Evolutionary conservation across 2,329 filamentous ascomycete genomes (phyloP), one percentile per base, ranked within the genome.

Genomic region (Exophiala calicioides): DNA sequence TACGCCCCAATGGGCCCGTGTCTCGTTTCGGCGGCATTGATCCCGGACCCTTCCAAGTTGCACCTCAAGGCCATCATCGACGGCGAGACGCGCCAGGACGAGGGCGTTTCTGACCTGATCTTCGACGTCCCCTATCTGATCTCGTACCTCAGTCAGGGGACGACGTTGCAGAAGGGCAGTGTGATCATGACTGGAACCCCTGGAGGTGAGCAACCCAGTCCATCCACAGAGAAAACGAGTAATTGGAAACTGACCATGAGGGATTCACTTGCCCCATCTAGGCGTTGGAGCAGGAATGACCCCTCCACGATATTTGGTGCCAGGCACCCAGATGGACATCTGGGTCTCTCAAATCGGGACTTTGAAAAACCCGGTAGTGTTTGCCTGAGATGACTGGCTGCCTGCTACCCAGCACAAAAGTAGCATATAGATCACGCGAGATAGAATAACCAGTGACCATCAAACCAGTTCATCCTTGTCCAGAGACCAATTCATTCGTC

Each of bases 201-300:
- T 0, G 63, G 67, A 1, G 70, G 72, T 52, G 16, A 29, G 50
- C 37, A 21, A 19, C 23, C 29, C 26, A n/a, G n/a, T n/a, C n/a
- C n/a, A n/a, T n/a, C n/a, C n/a, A n/a, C n/a, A n/a, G n/a, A n/a
- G n/a, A n/a, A n/a, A n/a, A n/a, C n/a, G n/a, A n/a, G n/a, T n/a
- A n/a, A n/a, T n/a, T n/a, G n/a, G n/a, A n/a, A n/a, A n/a, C n/a
- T n/a, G n/a, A n/a, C n/a, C n/a, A n/a, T n/a, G n/a, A n/a, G n/a
- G n/a, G n/a, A n/a, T n/a, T n/a, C n/a, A n/a, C n/a, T n/a, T n/a
- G n/a, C n/a, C n/a, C n/a, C n/a, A n/a, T 23, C 19, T 26, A 52
- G 52, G 53, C 31, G 70, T 75, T 13, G 71, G 71, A 0, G 68
- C 68, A 43, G 73, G 74, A 0, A 61, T 78, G 15, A 63, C 59